These are phyloP conservation scores for Geranium brycei DNA, from an alignment of 345 rosid species.

Conservation along the genomic window DNA sequence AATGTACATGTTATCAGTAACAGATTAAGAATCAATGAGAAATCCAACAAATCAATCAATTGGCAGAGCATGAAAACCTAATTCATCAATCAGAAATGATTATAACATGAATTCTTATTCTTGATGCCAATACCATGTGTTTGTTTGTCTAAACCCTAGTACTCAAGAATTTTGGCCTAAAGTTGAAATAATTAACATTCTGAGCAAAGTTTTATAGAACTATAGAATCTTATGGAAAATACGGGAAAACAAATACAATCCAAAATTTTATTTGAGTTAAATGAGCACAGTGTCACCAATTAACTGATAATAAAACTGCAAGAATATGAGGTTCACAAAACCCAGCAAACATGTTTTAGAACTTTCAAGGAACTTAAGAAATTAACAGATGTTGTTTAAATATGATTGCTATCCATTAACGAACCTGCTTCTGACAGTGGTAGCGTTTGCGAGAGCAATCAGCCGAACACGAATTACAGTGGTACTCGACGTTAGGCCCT, in stretches of 20 bases:
- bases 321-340: too few species aligned
- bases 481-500: conserved; percentile 87
- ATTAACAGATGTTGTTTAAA: too few species aligned
- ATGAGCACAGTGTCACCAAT: too few species aligned
- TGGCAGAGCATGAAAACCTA: neutral
- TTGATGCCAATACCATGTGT: neutral
- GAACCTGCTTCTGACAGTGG: conserved; percentile 95
- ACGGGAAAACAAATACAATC: neutral
- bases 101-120: neutral
- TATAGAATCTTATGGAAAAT: neutral
- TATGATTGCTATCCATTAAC: too few species aligned
- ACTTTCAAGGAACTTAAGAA: too few species aligned
- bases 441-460: conserved; percentile 98
- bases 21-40: conserved; percentile 1
- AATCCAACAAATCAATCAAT: neutral
- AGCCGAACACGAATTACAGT: conserved; percentile 94
- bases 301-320: too few species aligned
- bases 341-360: too few species aligned
- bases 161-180: neutral
- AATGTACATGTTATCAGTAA: conserved; percentile 19
- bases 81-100: neutral
- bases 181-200: neutral
- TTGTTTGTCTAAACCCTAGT: neutral
- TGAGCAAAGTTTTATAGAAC: too few species aligned
- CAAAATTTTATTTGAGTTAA: neutral